A percentile compares a stretch with the other conserved stretches of the same genome.
These are phyloP conservation scores for Psidium friedrichsthalianum DNA, from an alignment of 345 rosid genomes.

Conservation along the genomic window DNA sequence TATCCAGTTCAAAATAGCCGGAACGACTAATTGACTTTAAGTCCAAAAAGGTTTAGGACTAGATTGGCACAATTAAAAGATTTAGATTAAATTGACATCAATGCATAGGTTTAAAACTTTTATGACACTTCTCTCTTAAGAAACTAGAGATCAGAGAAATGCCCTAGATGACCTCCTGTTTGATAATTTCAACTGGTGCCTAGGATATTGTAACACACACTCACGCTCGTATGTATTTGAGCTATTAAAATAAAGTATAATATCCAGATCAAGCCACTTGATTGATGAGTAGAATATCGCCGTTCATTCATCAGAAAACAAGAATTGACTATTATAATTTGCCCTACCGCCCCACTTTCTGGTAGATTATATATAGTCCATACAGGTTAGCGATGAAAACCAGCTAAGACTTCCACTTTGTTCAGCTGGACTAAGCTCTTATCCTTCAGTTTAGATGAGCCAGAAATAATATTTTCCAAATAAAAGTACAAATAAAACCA, in stretches of 20 bases:
- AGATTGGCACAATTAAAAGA: too few relatives aligned
- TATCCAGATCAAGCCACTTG: background rate
- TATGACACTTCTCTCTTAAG: background rate
- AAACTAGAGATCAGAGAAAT: background rate
- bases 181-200: background rate
- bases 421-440: slow-evolving; percentile 4
- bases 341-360: background rate
- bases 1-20: too few relatives aligned
- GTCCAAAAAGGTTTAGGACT: too few relatives aligned
- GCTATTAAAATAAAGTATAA: background rate
- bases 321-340: background rate
- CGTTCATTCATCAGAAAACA: background rate
- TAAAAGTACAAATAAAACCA: background rate
- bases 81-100: too few relatives aligned
- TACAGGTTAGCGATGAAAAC: slow-evolving; percentile 2
- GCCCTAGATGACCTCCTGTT: background rate
- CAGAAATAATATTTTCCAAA: background rate
- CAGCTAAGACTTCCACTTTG: slow-evolving; percentile 47
- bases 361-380: background rate
- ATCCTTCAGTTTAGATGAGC: background rate
- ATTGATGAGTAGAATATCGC: background rate
- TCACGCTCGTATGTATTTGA: background rate
- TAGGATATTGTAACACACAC: background rate
- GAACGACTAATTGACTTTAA: too few relatives aligned
- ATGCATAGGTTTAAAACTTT: too few relatives aligned